phyloP scores from a whole-genome alignment of 768 basidiomycete species.

The Scleroderma bovista region DNA sequence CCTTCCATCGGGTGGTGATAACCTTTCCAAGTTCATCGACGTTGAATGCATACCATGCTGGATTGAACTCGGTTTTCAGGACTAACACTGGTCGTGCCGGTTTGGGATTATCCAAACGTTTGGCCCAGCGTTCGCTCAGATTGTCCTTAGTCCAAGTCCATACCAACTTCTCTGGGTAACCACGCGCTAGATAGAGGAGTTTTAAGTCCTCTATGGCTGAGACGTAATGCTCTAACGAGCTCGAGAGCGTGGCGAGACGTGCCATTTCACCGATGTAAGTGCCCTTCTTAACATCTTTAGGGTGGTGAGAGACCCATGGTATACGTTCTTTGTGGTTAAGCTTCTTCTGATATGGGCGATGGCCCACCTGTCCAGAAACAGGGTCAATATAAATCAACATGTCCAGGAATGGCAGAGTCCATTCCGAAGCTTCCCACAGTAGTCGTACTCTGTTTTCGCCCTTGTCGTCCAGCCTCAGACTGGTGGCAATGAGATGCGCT shows the following conservation, averaged over 20 bases:
- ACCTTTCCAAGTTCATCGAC: not conserved
- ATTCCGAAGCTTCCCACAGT: too few relatives aligned
- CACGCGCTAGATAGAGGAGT: slow-evolving; percentile 4
- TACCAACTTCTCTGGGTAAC: slow-evolving; percentile 7
- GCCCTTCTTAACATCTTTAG: too few relatives aligned
- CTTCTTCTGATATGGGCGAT: slow-evolving; percentile 9
- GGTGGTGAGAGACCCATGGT: too few relatives aligned
- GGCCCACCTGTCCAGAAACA: not conserved
- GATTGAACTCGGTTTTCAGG: not conserved
- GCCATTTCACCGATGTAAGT: too few relatives aligned
- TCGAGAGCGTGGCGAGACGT: slow-evolving; percentile 6
- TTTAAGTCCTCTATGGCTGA: not conserved
- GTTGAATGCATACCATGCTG: not conserved
- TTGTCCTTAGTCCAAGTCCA: too few relatives aligned
- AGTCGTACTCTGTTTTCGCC: not conserved
- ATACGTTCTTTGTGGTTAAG: slow-evolving; percentile 16
- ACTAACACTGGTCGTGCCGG: not conserved
- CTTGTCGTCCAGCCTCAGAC: slow-evolving; percentile 1
- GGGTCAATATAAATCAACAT: slow-evolving; percentile 22
- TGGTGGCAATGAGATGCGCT: not conserved
- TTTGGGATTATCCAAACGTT: slow-evolving; percentile 4
- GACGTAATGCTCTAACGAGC: not conserved
- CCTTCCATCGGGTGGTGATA: not conserved
- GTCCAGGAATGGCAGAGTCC: slow-evolving; percentile 21
- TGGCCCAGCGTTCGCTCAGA: slow-evolving; percentile 3